Base-by-base conservation (phyloP, 176 grass and related monocot species). In the Neostapfia colusana region DNA sequence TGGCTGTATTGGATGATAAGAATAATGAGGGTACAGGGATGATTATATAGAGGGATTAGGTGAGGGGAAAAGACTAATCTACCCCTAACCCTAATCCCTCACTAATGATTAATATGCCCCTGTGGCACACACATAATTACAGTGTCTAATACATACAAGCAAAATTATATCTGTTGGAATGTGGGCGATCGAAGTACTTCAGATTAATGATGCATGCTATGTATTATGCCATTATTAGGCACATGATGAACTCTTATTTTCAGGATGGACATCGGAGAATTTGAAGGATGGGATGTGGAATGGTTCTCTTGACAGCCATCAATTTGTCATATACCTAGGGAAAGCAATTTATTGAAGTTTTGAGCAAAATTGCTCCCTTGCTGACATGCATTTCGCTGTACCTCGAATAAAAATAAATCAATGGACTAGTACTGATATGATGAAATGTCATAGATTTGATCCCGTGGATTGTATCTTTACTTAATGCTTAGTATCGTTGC, bases 241-340 rank as follows among this genome's bases (percentile, higher is more conserved):
- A 62, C 58, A 62, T 35, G 4, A 5, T 34, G 38, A 59, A 67
- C 28, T 54, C 49, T 88, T 40, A 56, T 78, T 57, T 79, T 51
- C 70, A 77, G 79, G 5, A 73, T 98, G 73, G 85, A 94, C 44
- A 84, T 76, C 7, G 91, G 83, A 90, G 91, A 98, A 75, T 79
- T 98, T 37, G 82, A 88, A 80, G 89, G 91, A 50, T 89, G 91
- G 91, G 82, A 94, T 62, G 69, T 57, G 31, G 85, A 71, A 78
- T 94, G 89, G 89, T 65, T 94, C 53, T 88, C 87, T 55, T 86
- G 89, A 86, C 59, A 11, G 0, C 18, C 20, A 18, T 27, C 43
- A 20, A 49, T 67, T 12, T 65, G 45, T 54, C 31, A 17, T 27
- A 67, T 39, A 26, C 37, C 35, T 36, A 23, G 5, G 60, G 67